Conservation (phyloP, 345 rosid species). For the Eucalyptus marginata region DNA sequence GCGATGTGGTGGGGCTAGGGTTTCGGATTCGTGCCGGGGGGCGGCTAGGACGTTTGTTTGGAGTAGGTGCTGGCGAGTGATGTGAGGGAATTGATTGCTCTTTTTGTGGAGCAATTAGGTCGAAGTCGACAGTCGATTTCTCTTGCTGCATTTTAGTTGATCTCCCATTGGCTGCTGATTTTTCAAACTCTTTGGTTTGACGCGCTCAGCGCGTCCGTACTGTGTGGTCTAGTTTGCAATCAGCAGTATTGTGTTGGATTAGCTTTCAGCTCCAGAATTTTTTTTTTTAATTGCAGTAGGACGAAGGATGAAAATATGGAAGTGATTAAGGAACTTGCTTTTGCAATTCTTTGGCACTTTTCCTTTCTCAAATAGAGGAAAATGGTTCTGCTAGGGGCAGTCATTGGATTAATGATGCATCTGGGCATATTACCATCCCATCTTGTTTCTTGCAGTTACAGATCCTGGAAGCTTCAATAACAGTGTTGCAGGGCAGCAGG, state of each 20-base stretch:
- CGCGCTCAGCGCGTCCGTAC: background rate
- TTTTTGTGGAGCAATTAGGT: background rate
- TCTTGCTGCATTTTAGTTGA: background rate
- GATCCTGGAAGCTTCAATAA: conserved; percentile 87
- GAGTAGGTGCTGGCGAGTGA: background rate
- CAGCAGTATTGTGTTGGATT: background rate
- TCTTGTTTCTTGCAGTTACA: conserved; percentile 32
- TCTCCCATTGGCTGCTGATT: background rate
- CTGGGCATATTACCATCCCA: background rate
- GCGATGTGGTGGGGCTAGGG: conserved; percentile 9
- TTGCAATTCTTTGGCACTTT: background rate
- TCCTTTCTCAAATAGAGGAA: background rate
- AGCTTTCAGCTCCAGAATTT: background rate
- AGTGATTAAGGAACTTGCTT: background rate
- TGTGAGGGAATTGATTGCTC: background rate
- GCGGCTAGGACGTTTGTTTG: background rate
- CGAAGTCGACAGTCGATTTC: background rate
- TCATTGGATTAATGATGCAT: background rate
- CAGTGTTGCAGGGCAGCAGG: conserved; percentile 83
- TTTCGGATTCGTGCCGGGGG: background rate
- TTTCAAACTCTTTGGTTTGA: background rate
- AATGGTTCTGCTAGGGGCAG: background rate
- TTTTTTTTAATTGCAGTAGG: background rate
- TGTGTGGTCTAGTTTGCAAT: background rate
- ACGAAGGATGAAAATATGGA: background rate